A percentile compares a stretch with the other conserved stretches of the same genome.
Evolutionary conservation across 2,329 filamentous ascomycete genomes (phyloP).

Genomic region (Aureobasidium sp.): DNA sequence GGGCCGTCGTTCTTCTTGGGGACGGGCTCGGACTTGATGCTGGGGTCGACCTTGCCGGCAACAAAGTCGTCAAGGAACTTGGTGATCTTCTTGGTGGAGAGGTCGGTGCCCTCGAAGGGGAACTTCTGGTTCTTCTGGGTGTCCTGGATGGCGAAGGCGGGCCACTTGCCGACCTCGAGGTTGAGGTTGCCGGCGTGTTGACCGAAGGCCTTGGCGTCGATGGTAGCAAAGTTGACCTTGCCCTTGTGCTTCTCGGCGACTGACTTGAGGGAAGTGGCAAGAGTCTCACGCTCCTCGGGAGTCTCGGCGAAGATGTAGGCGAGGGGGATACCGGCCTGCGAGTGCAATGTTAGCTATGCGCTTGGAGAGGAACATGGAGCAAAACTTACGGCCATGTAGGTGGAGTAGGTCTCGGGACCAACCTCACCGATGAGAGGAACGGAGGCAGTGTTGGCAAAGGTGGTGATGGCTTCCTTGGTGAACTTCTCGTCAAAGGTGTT

Average conservation of each 20-base stretch:
- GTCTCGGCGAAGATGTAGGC: slow-evolving; percentile 33
- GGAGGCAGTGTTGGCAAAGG: slow-evolving; percentile 76
- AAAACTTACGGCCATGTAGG: slow-evolving; percentile 71
- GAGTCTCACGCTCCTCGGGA: slow-evolving; percentile 50
- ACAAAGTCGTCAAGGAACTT: slow-evolving; percentile 81
- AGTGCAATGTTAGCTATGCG: not conserved
- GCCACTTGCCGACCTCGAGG: slow-evolving; percentile 91
- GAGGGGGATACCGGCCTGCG: slow-evolving; percentile 61
- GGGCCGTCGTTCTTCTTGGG: slow-evolving; percentile 88
- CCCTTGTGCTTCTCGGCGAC: slow-evolving; percentile 89
- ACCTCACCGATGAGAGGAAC: slow-evolving; percentile 93
- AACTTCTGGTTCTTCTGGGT: slow-evolving; percentile 94
- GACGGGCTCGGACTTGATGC: slow-evolving; percentile 96
- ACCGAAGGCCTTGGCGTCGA: slow-evolving; percentile 89
- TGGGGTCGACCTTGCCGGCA: slow-evolving; percentile 83
- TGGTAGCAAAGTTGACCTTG: slow-evolving; percentile 94
- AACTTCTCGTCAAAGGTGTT: slow-evolving; percentile 75
- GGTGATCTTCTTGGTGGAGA: slow-evolving; percentile 66
- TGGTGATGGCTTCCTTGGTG: slow-evolving; percentile 68
- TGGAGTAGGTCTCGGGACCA: slow-evolving; percentile 90
- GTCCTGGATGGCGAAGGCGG: slow-evolving; percentile 96
- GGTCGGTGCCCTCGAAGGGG: slow-evolving; percentile 65
- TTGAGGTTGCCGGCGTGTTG: slow-evolving; percentile 96
- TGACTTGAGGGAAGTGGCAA: slow-evolving; percentile 71
- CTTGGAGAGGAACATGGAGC: not conserved